Conservation (phyloP, 1,284 basidiomycete species). For the Apiotrichum montevideense region DNA sequence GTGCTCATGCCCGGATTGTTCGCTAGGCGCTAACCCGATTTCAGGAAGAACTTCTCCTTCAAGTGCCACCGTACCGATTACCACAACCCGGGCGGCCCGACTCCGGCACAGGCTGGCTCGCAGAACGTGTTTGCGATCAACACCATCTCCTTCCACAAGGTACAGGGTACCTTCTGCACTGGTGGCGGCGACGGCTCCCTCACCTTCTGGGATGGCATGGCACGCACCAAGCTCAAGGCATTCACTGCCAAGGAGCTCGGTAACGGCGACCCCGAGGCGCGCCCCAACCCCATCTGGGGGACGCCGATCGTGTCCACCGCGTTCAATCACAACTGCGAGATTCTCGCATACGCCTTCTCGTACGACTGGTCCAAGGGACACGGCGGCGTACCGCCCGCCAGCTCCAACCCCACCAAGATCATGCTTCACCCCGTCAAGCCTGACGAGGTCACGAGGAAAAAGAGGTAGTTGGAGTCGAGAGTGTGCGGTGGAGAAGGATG, state of each 20-base stretch:
- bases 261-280: slow-evolving; percentile 64
- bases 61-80: slow-evolving; percentile 83
- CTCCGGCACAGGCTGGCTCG: slow-evolving; percentile 40
- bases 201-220: slow-evolving; percentile 51
- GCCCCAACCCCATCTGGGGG: slow-evolving; percentile 42
- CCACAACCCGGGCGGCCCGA: slow-evolving; percentile 27
- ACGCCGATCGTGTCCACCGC: slow-evolving; percentile 54
- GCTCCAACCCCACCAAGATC: slow-evolving; percentile 56
- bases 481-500: not conserved
- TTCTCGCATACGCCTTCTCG: slow-evolving; percentile 81
- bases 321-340: slow-evolving; percentile 79
- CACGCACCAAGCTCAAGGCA: slow-evolving; percentile 70
- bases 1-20: not conserved
- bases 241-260: slow-evolving; percentile 54
- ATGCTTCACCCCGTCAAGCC: slow-evolving; percentile 87
- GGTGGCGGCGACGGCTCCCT: slow-evolving; percentile 58
- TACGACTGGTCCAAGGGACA: slow-evolving; percentile 91
- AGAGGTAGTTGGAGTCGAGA: slow-evolving; percentile 11
- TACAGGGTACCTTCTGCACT: slow-evolving; percentile 89
- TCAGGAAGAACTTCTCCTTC: slow-evolving; percentile 85
- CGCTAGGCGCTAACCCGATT: not conserved
- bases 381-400: slow-evolving; percentile 68
- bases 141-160: slow-evolving; percentile 82
- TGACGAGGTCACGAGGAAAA: slow-evolving; percentile 65
- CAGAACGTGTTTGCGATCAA: slow-evolving; percentile 86